Conservation (phyloP, 2,329 filamentous ascomycete genomes). For the Camptophora hylomeconis region DNA sequence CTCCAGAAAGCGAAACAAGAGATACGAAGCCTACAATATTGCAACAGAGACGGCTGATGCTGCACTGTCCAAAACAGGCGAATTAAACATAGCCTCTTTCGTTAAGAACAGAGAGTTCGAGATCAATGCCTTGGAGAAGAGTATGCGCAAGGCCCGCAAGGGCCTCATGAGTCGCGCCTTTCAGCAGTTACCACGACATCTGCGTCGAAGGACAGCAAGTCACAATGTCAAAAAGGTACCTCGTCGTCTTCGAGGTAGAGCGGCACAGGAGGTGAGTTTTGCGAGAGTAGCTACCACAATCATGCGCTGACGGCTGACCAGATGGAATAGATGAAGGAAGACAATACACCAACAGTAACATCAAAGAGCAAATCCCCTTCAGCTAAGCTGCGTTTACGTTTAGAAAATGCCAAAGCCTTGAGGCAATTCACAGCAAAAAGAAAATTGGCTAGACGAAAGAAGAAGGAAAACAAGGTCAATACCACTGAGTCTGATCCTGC, state of each 20-base stretch:
- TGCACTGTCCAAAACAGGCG: slow-evolving; percentile 48
- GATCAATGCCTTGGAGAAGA: slow-evolving; percentile 70
- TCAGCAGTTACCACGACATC: slow-evolving; percentile 71
- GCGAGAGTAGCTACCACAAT: neutral
- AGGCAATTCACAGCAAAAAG: slow-evolving; percentile 43
- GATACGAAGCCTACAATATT: slow-evolving; percentile 33
- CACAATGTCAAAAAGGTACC: slow-evolving; percentile 91
- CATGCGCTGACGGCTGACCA: slow-evolving; percentile 13
- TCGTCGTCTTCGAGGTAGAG: slow-evolving; percentile 56
- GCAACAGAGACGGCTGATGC: slow-evolving; percentile 30
- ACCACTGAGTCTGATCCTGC: slow-evolving; percentile 12
- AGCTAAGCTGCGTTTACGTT: slow-evolving; percentile 39
- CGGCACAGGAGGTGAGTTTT: slow-evolving; percentile 44
- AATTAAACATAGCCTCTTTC: slow-evolving; percentile 75
- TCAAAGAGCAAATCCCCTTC: slow-evolving; percentile 35
- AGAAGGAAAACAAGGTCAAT: slow-evolving; percentile 22
- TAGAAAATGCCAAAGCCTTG: slow-evolving; percentile 63
- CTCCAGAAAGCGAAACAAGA: slow-evolving; percentile 26
- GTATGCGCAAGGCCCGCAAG: slow-evolving; percentile 62
- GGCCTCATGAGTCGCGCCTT: slow-evolving; percentile 61
- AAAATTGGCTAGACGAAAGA: slow-evolving; percentile 32
- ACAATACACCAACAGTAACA: slow-evolving; percentile 77
- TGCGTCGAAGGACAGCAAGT: slow-evolving; percentile 80
- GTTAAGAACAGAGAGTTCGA: slow-evolving; percentile 78
- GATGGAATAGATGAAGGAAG: slow-evolving; percentile 57